Base-by-base conservation (phyloP, 352 stramenopile species). In the Pythium monospermum region DNA sequence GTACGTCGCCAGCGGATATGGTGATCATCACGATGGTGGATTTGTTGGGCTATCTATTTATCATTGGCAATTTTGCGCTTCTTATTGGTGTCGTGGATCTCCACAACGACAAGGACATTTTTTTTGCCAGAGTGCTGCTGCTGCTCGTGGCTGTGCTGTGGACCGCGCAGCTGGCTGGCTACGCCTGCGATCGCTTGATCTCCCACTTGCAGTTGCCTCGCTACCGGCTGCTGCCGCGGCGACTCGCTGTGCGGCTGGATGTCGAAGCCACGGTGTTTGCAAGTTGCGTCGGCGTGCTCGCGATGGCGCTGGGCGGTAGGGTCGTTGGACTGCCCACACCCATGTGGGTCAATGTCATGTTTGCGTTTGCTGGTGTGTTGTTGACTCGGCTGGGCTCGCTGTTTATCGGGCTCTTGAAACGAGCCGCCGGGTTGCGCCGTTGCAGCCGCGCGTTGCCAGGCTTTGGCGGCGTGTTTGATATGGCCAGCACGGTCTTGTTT, bases 401-500 rank as follows among this genome's bases (percentile, higher is more conserved):
- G 30, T 96, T 90, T 12, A 83, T 88, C 19, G 89, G 71, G 8
- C 91, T 97, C 70, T 56, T 97, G n/a, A 96, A 97, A 61, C 69
- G 87, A 18, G 85, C 96, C 61, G 86, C 86, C 0, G 85, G 80
- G 1, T 54, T 97, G 43, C 95, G 95, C 59, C 82, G 96, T 55
- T 94, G 86, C 53, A 89, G 91, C n/a, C 71, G 87, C 52, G 58
- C 96, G n/a, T 83, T 98, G 39, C 91, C 89, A 2, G 91, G 94
- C 57, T 85, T 96, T 59, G 91, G 91, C 25, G 91, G 91, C 10
- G 76, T 96, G 25, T 69, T 98, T 38, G 91, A 98, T 59, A 74
- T 87, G 23, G 71, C 96, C 5, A 88, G 96, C 55, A 84, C 82
- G 31, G 87, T 95, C 49, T 76, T 97, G 19, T 96, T 95, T 22